phyloP scores from a whole-genome alignment of 75 land plant species.

The Picea sitchensis region DNA sequence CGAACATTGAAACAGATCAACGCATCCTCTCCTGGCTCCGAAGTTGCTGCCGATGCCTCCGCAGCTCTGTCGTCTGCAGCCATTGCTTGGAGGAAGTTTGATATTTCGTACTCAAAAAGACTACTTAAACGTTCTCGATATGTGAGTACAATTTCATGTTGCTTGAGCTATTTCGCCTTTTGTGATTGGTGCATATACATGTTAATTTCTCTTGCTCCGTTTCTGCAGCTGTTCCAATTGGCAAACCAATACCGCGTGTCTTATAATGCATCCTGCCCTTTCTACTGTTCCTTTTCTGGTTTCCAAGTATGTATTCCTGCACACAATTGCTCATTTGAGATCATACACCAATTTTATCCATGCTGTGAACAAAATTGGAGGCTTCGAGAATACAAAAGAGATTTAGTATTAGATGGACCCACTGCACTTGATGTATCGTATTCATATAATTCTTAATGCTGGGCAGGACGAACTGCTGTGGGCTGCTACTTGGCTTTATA shows the following conservation, averaged over 20 bases:
- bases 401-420: no score
- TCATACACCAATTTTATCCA: no score
- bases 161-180: constrained; percentile 4
- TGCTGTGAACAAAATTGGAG: no score
- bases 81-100: constrained; percentile 35
- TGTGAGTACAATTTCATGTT: neutral
- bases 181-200: neutral
- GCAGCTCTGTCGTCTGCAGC: constrained; percentile 92
- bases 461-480: constrained; percentile 56
- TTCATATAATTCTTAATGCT: neutral
- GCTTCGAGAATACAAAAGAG: no score
- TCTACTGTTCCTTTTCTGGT: constrained; percentile 88
- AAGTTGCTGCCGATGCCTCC: constrained; percentile 63
- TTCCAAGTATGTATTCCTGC: constrained; percentile 42
- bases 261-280: constrained; percentile 85
- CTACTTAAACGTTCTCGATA: neutral
- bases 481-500: constrained; percentile 57
- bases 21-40: constrained; percentile 40
- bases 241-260: constrained; percentile 83
- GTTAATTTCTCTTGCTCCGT: neutral
- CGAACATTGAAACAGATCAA: constrained; percentile 41
- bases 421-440: no score
- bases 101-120: neutral
- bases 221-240: constrained; percentile 69
- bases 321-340: neutral